These are phyloP conservation scores for Phylloboletellus chloephorus DNA, from an alignment of 1,284 basidiomycete genomes.

Conservation along the genomic window DNA sequence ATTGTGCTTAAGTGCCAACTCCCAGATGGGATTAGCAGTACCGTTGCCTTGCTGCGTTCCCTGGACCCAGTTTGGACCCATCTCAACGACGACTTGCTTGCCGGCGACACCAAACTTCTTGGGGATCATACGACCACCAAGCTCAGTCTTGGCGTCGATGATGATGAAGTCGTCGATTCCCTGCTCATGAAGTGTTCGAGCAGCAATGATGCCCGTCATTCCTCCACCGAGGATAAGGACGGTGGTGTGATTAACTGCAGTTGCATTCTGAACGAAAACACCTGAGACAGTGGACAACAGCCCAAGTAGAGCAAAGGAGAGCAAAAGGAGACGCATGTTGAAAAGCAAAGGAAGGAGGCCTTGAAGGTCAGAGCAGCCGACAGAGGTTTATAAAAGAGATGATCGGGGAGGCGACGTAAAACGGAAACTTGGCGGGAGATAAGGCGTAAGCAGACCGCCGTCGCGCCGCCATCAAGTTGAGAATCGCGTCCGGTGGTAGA, in stretches of 20 bases:
- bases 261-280: slow-evolving; percentile 10
- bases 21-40: slow-evolving; percentile 55
- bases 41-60: slow-evolving; percentile 52
- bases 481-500: no score
- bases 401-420: neutral
- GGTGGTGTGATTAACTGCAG: slow-evolving; percentile 21
- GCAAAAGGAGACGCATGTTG: slow-evolving; percentile 15
- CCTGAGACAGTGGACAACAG: slow-evolving; percentile 2
- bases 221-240: slow-evolving; percentile 60
- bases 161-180: slow-evolving; percentile 59
- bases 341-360: neutral
- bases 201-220: slow-evolving; percentile 61
- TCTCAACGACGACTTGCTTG: slow-evolving; percentile 45
- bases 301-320: slow-evolving; percentile 5
- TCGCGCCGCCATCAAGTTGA: no score
- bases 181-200: slow-evolving; percentile 51
- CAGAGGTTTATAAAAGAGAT: neutral
- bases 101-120: slow-evolving; percentile 39
- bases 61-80: slow-evolving; percentile 70
- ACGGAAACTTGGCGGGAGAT: no score
- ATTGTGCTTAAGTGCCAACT: slow-evolving; percentile 54
- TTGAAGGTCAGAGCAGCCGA: neutral
- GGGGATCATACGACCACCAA: slow-evolving; percentile 59
- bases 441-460: no score
- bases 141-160: slow-evolving; percentile 52